phyloP scores from a whole-genome alignment of 176 grass and related monocot genomes.

The Oryza punctata region DNA sequence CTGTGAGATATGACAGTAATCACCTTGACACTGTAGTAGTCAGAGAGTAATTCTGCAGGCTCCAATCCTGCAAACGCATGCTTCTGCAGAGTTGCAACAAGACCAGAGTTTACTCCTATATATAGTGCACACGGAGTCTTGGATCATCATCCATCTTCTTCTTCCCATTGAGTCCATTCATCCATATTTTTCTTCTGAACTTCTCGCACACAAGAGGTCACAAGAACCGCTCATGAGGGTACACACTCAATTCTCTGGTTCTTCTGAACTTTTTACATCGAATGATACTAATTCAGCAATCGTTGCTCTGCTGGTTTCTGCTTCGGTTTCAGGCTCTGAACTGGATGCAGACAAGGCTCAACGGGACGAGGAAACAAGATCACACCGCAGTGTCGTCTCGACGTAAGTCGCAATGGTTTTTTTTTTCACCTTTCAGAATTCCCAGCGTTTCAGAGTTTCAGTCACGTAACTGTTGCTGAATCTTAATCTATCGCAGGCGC shows the following conservation, averaged over 20 bases:
- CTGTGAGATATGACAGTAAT: background rate
- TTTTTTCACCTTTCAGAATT: too few relatives aligned
- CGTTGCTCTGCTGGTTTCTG: background rate
- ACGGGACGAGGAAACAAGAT: conserved; percentile 20
- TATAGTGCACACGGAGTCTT: background rate
- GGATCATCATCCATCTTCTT: background rate
- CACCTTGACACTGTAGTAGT: conserved; percentile 5
- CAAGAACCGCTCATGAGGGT: conserved; percentile 42
- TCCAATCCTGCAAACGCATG: background rate
- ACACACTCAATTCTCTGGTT: conserved; percentile 13
- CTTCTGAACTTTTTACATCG: background rate
- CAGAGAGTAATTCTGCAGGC: background rate
- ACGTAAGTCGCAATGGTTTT: conserved; percentile 36
- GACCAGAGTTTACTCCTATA: conserved; percentile 24
- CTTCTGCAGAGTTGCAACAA: background rate
- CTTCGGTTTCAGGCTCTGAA: conserved; percentile 50
- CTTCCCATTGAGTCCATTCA: background rate
- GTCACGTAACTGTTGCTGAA: background rate
- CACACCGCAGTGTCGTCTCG: conserved; percentile 24
- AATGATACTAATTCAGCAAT: background rate
- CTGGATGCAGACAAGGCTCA: conserved; percentile 65
- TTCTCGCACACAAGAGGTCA: background rate
- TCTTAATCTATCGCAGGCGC: background rate
- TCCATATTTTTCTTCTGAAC: background rate
- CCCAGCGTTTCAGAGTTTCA: background rate